Conservation (phyloP, 768 basidiomycete species). For the Podaxis mareebaensis region DNA sequence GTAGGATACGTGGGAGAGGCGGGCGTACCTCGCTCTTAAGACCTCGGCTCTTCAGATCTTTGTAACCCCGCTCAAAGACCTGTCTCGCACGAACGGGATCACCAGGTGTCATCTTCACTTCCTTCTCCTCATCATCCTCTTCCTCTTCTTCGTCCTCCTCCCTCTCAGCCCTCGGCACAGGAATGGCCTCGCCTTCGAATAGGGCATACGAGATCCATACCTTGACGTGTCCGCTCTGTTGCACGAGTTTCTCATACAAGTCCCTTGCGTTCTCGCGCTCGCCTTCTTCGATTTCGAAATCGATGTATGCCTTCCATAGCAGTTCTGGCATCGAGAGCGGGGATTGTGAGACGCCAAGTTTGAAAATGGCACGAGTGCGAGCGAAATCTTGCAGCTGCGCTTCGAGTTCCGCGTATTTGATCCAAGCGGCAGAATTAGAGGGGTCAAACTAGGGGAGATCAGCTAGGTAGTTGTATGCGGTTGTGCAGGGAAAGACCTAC, state of each 20-base stretch:
- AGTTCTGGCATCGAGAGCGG: slow-evolving; percentile 94
- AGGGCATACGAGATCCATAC: slow-evolving; percentile 96
- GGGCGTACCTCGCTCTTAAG: slow-evolving; percentile 81
- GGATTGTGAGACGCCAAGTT: slow-evolving; percentile 82
- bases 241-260: slow-evolving; percentile 85
- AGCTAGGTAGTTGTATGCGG: slow-evolving; percentile 6
- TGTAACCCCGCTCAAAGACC: slow-evolving; percentile 87
- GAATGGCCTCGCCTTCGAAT: slow-evolving; percentile 83
- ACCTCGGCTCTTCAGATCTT: slow-evolving; percentile 75
- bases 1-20: slow-evolving; percentile 1
- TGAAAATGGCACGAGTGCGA: slow-evolving; percentile 92
- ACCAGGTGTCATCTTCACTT: slow-evolving; percentile 69
- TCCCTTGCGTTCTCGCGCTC: slow-evolving; percentile 83
- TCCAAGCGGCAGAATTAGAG: slow-evolving; percentile 92
- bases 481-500: slow-evolving; percentile 37
- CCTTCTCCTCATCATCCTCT: slow-evolving; percentile 63
- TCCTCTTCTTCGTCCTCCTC: slow-evolving; percentile 78
- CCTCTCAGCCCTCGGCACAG: slow-evolving; percentile 59
- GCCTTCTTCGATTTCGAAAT: slow-evolving; percentile 94
- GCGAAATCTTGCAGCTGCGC: slow-evolving; percentile 82
- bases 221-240: slow-evolving; percentile 90
- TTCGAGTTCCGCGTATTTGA: slow-evolving; percentile 93
- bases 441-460: slow-evolving; percentile 66
- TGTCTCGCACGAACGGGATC: slow-evolving; percentile 68
- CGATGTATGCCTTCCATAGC: slow-evolving; percentile 94